phyloP scores from a whole-genome alignment of 2,329 filamentous ascomycete genomes.

The Pseudomassariella vexata region DNA sequence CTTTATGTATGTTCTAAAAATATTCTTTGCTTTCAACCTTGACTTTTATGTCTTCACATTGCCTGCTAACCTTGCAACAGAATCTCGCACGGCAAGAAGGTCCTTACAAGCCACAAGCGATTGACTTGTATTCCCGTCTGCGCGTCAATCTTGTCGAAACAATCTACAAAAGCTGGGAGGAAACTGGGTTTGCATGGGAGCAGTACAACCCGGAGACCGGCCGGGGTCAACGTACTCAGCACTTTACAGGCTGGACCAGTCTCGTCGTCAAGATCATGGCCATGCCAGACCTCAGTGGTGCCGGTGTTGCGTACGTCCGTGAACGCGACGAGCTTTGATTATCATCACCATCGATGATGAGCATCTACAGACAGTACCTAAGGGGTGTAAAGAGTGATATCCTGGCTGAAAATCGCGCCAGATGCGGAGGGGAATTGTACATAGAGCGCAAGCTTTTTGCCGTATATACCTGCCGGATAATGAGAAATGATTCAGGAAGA shows the following conservation, averaged over 20 bases:
- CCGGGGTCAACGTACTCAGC: slow-evolving; percentile 88
- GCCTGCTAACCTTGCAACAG: slow-evolving; percentile 30
- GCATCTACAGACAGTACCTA: too few relatives aligned
- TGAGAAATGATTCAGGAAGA: too few relatives aligned
- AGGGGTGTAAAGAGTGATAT: too few relatives aligned
- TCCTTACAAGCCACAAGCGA: slow-evolving; percentile 62
- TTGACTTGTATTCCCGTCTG: slow-evolving; percentile 68
- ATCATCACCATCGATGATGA: too few relatives aligned
- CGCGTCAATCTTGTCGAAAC: slow-evolving; percentile 83
- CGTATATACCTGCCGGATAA: too few relatives aligned
- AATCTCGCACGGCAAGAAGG: slow-evolving; percentile 60
- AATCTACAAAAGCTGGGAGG: slow-evolving; percentile 79
- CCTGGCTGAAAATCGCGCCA: too few relatives aligned
- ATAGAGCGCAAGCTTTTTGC: too few relatives aligned
- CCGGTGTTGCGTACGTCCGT: too few relatives aligned
- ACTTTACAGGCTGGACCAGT: slow-evolving; percentile 99
- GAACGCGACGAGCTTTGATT: too few relatives aligned
- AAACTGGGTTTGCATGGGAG: slow-evolving; percentile 96
- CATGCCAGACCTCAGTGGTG: slow-evolving; percentile 64
- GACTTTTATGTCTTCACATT: slow-evolving; percentile 2
- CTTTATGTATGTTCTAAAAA: slow-evolving; percentile 59
- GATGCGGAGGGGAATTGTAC: too few relatives aligned
- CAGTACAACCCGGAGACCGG: slow-evolving; percentile 96
- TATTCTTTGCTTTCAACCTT: neutral
- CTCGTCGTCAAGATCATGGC: slow-evolving; percentile 96